Percentiles rank a stretch among this genome's conserved stretches.
phyloP scores from a whole-genome alignment of 768 basidiomycete species.

The Pleurotus tuoliensis region DNA sequence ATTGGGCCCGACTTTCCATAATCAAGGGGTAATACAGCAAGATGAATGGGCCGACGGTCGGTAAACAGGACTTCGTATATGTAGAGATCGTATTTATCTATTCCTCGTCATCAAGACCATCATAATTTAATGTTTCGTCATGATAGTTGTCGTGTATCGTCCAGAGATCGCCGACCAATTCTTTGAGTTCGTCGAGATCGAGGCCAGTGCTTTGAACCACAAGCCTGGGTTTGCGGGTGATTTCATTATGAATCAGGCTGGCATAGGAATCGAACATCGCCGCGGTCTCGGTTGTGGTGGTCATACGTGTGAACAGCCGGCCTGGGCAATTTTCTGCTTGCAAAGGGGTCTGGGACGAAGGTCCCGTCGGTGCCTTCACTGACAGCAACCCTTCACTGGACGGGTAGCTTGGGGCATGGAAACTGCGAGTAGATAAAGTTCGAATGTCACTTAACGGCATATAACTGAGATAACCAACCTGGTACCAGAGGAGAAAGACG shows the following conservation, averaged over 20 bases:
- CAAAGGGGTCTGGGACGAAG: not conserved
- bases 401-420: conserved; percentile 50
- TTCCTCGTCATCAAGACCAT: not conserved
- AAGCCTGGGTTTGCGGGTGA: conserved; percentile 33
- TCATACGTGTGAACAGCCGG: conserved; percentile 41
- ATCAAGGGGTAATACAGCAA: not conserved
- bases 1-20: no score
- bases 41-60: no score
- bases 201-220: conserved; percentile 31
- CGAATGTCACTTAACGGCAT: not conserved
- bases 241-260: conserved; percentile 39
- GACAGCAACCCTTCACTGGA: conserved; percentile 58
- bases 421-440: conserved; percentile 25
- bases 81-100: not conserved
- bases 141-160: conserved; percentile 44
- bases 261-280: conserved; percentile 50
- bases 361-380: conserved; percentile 29
- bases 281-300: conserved; percentile 35
- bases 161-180: conserved; percentile 58
- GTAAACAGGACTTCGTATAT: not conserved
- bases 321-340: conserved; percentile 1
- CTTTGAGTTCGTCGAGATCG: conserved; percentile 53
- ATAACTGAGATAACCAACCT: conserved; percentile 9
- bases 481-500: not conserved
- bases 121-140: conserved; percentile 16